Evolutionary conservation across 2,329 filamentous ascomycete species (phyloP).

Genomic region (Pyrenophora teres): DNA sequence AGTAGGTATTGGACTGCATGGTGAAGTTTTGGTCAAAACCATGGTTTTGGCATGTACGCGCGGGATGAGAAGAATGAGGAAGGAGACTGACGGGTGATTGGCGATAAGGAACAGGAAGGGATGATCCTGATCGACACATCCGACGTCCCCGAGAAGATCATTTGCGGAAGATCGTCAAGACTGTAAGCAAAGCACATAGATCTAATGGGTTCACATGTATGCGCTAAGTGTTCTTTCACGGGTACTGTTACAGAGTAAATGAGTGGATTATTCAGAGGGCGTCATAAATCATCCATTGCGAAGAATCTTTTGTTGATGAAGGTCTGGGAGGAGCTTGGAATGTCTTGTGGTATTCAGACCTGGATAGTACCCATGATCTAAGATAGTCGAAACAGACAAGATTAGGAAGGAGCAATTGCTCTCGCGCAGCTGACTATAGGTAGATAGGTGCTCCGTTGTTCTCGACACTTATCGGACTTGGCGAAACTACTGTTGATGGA

Average conservation of each 20-base stretch:
- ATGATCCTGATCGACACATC: not conserved
- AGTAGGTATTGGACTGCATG: not conserved
- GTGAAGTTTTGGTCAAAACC: too few species aligned
- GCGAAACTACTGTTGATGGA: not conserved
- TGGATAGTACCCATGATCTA: too few species aligned
- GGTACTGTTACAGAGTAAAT: too few species aligned
- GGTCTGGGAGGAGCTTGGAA: too few species aligned
- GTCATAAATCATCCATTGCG: too few species aligned
- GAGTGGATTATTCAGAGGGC: too few species aligned
- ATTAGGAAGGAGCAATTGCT: not conserved
- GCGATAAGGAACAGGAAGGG: constrained; percentile 2
- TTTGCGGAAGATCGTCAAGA: not conserved
- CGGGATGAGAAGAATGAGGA: not conserved
- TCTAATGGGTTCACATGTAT: too few species aligned
- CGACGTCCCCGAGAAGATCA: not conserved
- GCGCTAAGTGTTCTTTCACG: too few species aligned
- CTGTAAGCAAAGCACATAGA: not conserved
- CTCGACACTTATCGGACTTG: not conserved
- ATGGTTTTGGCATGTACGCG: not conserved
- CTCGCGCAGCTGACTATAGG: not conserved
- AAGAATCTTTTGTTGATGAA: too few species aligned
- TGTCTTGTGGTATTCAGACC: too few species aligned
- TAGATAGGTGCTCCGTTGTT: not conserved
- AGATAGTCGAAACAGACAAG: too few species aligned
- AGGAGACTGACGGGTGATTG: not conserved